phyloP scores from a whole-genome alignment of 495 filamentous ascomycete species.

The Chaetomium tenue region DNA sequence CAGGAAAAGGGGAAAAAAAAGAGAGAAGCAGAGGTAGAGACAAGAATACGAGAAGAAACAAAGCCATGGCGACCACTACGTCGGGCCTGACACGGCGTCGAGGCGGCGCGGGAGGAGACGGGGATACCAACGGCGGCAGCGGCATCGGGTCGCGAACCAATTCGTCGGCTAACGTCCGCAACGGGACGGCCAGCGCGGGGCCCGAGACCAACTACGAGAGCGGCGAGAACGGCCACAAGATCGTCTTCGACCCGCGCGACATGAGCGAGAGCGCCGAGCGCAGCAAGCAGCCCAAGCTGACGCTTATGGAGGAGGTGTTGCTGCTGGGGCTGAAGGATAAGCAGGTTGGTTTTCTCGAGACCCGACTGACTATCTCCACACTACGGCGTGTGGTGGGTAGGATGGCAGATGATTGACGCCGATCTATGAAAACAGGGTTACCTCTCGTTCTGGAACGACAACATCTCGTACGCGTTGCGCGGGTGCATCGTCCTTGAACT shows the following conservation, averaged over 20 bases:
- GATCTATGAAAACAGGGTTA: slow-evolving; percentile 63
- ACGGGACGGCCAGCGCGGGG: slow-evolving; percentile 38
- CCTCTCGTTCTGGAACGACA: slow-evolving; percentile 99
- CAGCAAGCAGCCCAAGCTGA: slow-evolving; percentile 96
- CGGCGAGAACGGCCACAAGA: slow-evolving; percentile 96
- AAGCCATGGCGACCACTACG: slow-evolving; percentile 32
- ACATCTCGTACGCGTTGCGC: slow-evolving; percentile 95
- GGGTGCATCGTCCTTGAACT: slow-evolving; percentile 98
- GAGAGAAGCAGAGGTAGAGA: neutral
- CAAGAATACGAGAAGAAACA: slow-evolving; percentile 11
- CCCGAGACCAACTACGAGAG: slow-evolving; percentile 91
- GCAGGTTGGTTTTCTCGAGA: slow-evolving; percentile 60
- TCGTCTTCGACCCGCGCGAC: slow-evolving; percentile 95
- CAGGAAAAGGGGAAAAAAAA: slow-evolving; percentile 17
- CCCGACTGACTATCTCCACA: neutral
- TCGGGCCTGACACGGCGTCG: slow-evolving; percentile 42
- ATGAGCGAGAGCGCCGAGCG: slow-evolving; percentile 96
- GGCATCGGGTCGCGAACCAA: slow-evolving; percentile 40
- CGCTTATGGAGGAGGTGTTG: slow-evolving; percentile 96
- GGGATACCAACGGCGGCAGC: slow-evolving; percentile 31
- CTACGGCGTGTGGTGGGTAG: neutral
- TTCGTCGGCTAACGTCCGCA: slow-evolving; percentile 45
- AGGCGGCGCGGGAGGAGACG: slow-evolving; percentile 34
- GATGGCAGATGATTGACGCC: slow-evolving; percentile 15
- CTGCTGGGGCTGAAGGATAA: slow-evolving; percentile 96